These are phyloP conservation scores for Sarcomyxa edulis DNA, from an alignment of 768 basidiomycete genomes.

Conservation along the genomic window DNA sequence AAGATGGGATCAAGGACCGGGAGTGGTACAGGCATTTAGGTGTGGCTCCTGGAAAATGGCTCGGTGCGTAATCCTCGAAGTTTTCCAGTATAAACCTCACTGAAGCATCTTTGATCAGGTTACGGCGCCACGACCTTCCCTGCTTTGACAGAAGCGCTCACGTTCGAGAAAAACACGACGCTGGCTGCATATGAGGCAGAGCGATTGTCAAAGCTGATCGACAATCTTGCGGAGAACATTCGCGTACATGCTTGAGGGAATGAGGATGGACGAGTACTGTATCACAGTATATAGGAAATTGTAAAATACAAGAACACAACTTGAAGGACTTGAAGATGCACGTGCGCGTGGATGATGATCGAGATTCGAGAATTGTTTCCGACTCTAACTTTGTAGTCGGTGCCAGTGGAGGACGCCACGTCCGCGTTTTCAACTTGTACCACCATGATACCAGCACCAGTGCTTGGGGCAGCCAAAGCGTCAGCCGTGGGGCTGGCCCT, in stretches of 20 bases:
- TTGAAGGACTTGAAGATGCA: neutral
- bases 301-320: too few relatives aligned
- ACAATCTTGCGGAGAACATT: constrained; percentile 40
- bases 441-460: neutral
- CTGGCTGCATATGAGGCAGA: constrained; percentile 56
- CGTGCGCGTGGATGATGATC: too few relatives aligned
- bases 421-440: too few relatives aligned
- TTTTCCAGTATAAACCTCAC: neutral
- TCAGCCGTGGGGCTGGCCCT: constrained; percentile 20
- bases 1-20: constrained; percentile 69
- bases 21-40: constrained; percentile 86
- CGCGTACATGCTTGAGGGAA: constrained; percentile 8
- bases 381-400: too few relatives aligned
- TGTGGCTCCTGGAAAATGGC: constrained; percentile 83
- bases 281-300: too few relatives aligned
- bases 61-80: constrained; percentile 39
- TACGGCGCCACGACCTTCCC: constrained; percentile 86
- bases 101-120: constrained; percentile 37
- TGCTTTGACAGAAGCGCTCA: constrained; percentile 71
- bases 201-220: constrained; percentile 51
- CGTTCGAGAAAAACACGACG: constrained; percentile 58
- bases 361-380: too few relatives aligned
- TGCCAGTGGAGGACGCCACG: too few relatives aligned
- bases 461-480: neutral
- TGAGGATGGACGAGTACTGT: too few relatives aligned